Percentiles rank a stretch among this genome's conserved stretches.
Conservation (phyloP, 305 asterid species). For the Rubia tinctorum region DNA sequence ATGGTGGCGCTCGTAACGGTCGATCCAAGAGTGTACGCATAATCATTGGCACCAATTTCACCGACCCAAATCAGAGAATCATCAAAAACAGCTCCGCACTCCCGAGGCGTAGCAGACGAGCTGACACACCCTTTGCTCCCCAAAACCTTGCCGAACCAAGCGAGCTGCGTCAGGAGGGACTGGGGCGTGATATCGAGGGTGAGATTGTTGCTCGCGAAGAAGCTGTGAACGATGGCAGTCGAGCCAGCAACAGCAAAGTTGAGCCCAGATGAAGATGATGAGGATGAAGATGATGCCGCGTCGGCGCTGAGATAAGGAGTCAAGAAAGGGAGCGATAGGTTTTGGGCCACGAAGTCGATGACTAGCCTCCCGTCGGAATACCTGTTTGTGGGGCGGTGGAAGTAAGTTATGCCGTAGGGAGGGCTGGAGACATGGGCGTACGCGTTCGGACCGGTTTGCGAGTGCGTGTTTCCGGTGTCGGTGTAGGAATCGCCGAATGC, state of each 20-base stretch:
- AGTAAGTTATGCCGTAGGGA: slow-evolving; percentile 65
- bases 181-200: slow-evolving; percentile 57
- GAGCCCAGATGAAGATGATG: slow-evolving; percentile 31
- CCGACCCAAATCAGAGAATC: slow-evolving; percentile 87
- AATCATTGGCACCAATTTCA: slow-evolving; percentile 88
- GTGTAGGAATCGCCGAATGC: slow-evolving; percentile 91
- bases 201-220: slow-evolving; percentile 57
- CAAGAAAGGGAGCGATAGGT: slow-evolving; percentile 49
- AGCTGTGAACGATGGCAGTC: slow-evolving; percentile 55
- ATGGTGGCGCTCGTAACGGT: slow-evolving; percentile 34
- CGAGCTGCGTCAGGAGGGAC: slow-evolving; percentile 60
- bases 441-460: slow-evolving; percentile 51
- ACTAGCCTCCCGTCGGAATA: slow-evolving; percentile 78
- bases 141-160: slow-evolving; percentile 52
- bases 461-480: slow-evolving; percentile 77
- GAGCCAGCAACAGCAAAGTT: slow-evolving; percentile 76
- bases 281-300: slow-evolving; percentile 23
- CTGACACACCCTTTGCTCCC: slow-evolving; percentile 43
- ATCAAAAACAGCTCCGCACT: slow-evolving; percentile 42
- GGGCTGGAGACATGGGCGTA: slow-evolving; percentile 54
- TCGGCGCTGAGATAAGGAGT: slow-evolving; percentile 48
- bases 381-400: slow-evolving; percentile 72
- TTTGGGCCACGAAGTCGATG: slow-evolving; percentile 53
- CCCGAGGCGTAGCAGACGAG: slow-evolving; percentile 22
- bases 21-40: slow-evolving; percentile 56